Percentiles rank a stretch among this genome's conserved stretches.
Evolutionary conservation across 495 filamentous ascomycete species (phyloP).

Genomic region (Durotheca rogersii): DNA sequence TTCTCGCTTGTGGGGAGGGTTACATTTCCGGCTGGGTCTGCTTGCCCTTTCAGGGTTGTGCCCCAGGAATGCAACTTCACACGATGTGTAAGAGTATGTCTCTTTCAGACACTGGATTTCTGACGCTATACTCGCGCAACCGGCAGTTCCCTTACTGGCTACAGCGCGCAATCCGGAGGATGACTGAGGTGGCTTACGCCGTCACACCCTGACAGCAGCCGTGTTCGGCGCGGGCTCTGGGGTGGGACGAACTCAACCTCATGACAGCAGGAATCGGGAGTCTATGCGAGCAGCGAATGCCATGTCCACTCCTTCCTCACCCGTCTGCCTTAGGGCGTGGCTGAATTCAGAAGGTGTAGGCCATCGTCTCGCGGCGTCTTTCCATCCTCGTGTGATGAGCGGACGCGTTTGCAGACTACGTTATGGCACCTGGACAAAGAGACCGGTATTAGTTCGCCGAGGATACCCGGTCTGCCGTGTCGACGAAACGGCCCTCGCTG

Average conservation of each 20-base stretch:
- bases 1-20: conserved; percentile 13
- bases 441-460: no score
- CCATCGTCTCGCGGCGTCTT: no score
- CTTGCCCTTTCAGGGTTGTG: conserved; percentile 12
- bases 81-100: neutral
- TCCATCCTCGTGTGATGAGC: no score
- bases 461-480: no score
- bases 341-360: conserved; percentile 3
- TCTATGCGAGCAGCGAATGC: no score
- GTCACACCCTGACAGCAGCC: neutral
- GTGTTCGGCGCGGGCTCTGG: neutral
- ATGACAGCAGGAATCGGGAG: neutral
- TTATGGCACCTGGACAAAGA: no score
- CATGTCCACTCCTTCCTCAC: no score
- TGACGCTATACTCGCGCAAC: neutral
- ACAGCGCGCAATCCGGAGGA: neutral
- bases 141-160: conserved; percentile 17
- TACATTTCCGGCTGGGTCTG: conserved; percentile 10
- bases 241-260: neutral
- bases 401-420: no score
- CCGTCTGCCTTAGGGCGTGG: neutral
- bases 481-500: no score
- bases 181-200: conserved; percentile 3
- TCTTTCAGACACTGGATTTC: conserved; percentile 1
- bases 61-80: conserved; percentile 6